Conservation (phyloP, 2,329 filamentous ascomycete genomes). For the Ceratocystis colombiana region DNA sequence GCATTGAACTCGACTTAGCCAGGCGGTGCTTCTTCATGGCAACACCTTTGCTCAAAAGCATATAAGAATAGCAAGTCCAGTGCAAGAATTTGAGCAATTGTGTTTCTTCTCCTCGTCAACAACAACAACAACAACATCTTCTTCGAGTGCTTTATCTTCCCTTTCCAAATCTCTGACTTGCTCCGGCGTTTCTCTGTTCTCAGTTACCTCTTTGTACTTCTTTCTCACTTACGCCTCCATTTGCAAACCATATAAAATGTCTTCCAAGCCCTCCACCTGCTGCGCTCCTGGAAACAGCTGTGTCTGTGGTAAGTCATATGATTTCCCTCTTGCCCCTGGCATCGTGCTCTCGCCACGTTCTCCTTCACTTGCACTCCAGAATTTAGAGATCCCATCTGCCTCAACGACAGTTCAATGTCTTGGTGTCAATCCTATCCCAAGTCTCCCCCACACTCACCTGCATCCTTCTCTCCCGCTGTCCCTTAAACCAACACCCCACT, state of each 20-base stretch:
- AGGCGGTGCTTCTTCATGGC: conserved; percentile 9
- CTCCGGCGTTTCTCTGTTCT: no score
- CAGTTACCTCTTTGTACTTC: background rate
- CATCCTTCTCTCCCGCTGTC: conserved; percentile 18
- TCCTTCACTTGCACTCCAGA: background rate
- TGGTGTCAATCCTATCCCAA: conserved; percentile 13
- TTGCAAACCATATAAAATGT: conserved; percentile 13
- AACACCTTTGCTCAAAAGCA: conserved; percentile 15
- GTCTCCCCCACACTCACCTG: background rate
- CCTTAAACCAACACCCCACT: background rate
- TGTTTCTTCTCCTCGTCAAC: conserved; percentile 10
- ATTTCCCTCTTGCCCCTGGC: conserved; percentile 3
- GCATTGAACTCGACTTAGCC: conserved; percentile 13
- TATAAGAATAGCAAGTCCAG: conserved; percentile 21
- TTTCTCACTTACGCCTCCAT: background rate
- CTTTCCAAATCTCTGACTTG: background rate
- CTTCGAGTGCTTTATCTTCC: background rate
- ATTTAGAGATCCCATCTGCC: background rate
- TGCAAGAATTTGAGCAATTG: background rate
- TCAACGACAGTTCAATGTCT: background rate
- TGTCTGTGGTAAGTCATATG: conserved; percentile 44
- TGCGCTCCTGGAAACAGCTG: conserved; percentile 46
- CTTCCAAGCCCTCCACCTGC: conserved; percentile 39
- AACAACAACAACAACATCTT: conserved; percentile 6
- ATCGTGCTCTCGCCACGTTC: no score